Evolutionary conservation across 2,329 filamentous ascomycete genomes (phyloP), one percentile per base, ranked within the genome.

Genomic region (Aureobasidium leucospermi): DNA sequence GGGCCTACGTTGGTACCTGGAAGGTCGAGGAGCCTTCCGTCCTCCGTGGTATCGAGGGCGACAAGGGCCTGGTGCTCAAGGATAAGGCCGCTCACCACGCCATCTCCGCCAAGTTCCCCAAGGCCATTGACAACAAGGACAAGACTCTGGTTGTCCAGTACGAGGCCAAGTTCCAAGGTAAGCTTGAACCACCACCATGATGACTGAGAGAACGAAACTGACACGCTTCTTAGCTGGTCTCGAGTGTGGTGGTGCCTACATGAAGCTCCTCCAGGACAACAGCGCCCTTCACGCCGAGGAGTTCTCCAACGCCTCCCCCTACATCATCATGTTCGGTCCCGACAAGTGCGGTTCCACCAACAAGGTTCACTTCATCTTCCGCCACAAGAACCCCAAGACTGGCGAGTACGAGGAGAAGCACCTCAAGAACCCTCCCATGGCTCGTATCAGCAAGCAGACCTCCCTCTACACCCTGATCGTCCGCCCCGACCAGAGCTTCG

Each of bases 351-450:
- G 94, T 76, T 85, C 90, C 74, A 97, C 90, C 77, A 99, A 99
- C 87, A 97, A 97, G 88, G 84, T 87, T 63, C 84, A 87, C 77
- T 96, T 99, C 81, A 99, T 99, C 77, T 96, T 99, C 86, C 94
- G 95, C 79, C 94, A 99, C 88, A 99, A 97, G 89, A 99, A 97
- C 85, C 94, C 94, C 74, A 96, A 96, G 89, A 96, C 91, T 48
- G 93, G 93, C 80, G 90, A 96, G 78, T 99, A 99, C 72, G 93
- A 99, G 84, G 94, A 99, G 89, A 99, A 99, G 87, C 94, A 99
- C 79, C 84, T 99, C 65, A 85, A 84, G 73, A 83, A 83, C 69
- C 87, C 93, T 65, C 92, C 94, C 63, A 82, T 87, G 61, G 92
- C 92, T 73, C 88, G 87, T 74, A 94, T 96, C 70, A 82, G 86